Evolutionary conservation across 257 asterid genomes (phyloP), one percentile per base, ranked within the genome.

Genomic region (Plantago elongata): DNA sequence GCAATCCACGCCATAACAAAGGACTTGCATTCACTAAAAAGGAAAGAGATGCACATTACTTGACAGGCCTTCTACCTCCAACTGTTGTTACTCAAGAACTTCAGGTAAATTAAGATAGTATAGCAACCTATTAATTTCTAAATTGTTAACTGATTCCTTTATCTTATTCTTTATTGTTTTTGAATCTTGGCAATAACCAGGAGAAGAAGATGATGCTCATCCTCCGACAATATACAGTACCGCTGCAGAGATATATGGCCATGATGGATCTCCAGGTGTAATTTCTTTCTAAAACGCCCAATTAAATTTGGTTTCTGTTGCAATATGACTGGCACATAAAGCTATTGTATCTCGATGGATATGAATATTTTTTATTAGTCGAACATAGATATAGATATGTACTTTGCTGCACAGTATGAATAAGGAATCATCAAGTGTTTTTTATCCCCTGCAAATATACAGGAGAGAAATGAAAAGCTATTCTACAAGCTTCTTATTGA

Each of bases 221-320:
- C 74, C 78, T 88, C 38, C 98, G 95, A 40, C 82, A 84, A 57
- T 86, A 78, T 71, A 69, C 72, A 63, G 92, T 88, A 63, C 98
- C 96, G 5, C 51, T 91, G 82, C 95, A 91, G 52, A 83, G 77
- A 76, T 91, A 91, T 73, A 79, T 86, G 85, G 96, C 96, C 54
- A 83, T 91, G 98, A 88, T 88, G 95, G 96, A 88, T 73, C 98
- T 91, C 69, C 96, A 91, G 91, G 97, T 90, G 79, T 50, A 65
- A 45, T 48, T 68, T 44, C 54, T 22, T 43, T 66, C 43, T 0
- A 9, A 7, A 3, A n/a, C 46, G 5, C 12, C 4, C 37, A 49
- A 12, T 15, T 11, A 37, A 43, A 43, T 8, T 14, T 51, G 40
- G 57, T 51, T 3, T n/a, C 37, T 37, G 12, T 9, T 52, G 27